Conservation (phyloP, 768 basidiomycete genomes). For the Pisolithus sp. region DNA sequence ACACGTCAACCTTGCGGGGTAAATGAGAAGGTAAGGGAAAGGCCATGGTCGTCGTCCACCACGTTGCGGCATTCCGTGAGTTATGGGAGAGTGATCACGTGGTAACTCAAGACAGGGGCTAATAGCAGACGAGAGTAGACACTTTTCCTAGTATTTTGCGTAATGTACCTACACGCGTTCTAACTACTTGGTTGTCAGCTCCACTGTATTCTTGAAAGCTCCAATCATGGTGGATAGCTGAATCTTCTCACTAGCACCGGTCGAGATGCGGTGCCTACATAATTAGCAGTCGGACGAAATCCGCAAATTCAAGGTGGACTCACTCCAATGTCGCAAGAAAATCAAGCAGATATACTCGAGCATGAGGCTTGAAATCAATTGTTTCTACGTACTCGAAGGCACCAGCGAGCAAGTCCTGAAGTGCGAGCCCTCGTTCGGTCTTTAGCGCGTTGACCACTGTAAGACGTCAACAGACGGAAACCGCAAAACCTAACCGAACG, state of each 20-base stretch:
- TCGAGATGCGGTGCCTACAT: conserved; percentile 78
- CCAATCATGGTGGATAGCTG: conserved; percentile 88
- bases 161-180: no score
- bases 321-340: conserved; percentile 95
- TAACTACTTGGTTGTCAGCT: conserved; percentile 48
- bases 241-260: conserved; percentile 91
- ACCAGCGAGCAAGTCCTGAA: conserved; percentile 90
- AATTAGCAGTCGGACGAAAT: neutral
- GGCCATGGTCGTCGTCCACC: conserved; percentile 44
- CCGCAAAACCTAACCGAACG: conserved; percentile 15
- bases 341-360: conserved; percentile 88
- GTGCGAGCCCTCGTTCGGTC: conserved; percentile 85
- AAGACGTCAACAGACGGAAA: neutral
- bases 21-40: conserved; percentile 69
- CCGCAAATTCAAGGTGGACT: conserved; percentile 23
- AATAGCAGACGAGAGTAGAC: no score
- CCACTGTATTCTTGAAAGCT: conserved; percentile 89
- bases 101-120: neutral
- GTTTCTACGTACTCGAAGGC: conserved; percentile 87
- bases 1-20: conserved; percentile 65
- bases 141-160: no score
- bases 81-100: neutral
- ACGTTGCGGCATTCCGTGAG: neutral
- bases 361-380: conserved; percentile 78
- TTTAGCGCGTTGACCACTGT: conserved; percentile 84